phyloP scores from a whole-genome alignment of 768 basidiomycete species.

The Boletus sensibilis region DNA sequence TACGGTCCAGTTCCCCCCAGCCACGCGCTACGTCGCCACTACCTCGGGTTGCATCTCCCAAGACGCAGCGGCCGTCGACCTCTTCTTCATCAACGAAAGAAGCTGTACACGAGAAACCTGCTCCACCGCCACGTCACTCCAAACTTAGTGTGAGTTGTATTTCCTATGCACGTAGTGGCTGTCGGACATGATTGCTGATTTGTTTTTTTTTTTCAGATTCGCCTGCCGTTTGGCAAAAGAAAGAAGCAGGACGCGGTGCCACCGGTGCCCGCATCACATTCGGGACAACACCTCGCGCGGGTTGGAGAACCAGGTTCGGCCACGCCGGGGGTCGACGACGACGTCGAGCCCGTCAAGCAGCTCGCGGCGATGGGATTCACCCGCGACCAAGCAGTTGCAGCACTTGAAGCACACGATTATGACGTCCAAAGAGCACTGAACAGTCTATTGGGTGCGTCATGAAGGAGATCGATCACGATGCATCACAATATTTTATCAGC shows the following conservation, averaged over 20 bases:
- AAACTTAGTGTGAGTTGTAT: slow-evolving; percentile 68
- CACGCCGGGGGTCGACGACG: slow-evolving; percentile 64
- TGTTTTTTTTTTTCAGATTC: slow-evolving; percentile 44
- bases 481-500: slow-evolving; percentile 16
- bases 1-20: slow-evolving; percentile 42
- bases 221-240: slow-evolving; percentile 74
- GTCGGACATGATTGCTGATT: slow-evolving; percentile 10
- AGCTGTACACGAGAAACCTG: slow-evolving; percentile 50
- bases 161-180: neutral
- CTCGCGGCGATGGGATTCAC: slow-evolving; percentile 91
- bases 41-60: slow-evolving; percentile 53
- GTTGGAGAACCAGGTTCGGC: slow-evolving; percentile 41
- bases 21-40: slow-evolving; percentile 46
- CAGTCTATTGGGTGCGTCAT: slow-evolving; percentile 52
- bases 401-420: slow-evolving; percentile 82
- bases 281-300: slow-evolving; percentile 40
- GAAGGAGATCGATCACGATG: slow-evolving; percentile 9
- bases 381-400: slow-evolving; percentile 74
- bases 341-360: slow-evolving; percentile 74
- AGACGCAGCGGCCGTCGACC: slow-evolving; percentile 54
- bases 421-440: slow-evolving; percentile 79
- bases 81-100: slow-evolving; percentile 59
- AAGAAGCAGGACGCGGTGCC: slow-evolving; percentile 61
- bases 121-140: slow-evolving; percentile 56
- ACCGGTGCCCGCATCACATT: slow-evolving; percentile 37